A percentile compares a stretch with the other conserved stretches of the same genome.
Conservation (phyloP, 1,284 basidiomycete genomes). For the Microbotryum silenes-acaulis region DNA sequence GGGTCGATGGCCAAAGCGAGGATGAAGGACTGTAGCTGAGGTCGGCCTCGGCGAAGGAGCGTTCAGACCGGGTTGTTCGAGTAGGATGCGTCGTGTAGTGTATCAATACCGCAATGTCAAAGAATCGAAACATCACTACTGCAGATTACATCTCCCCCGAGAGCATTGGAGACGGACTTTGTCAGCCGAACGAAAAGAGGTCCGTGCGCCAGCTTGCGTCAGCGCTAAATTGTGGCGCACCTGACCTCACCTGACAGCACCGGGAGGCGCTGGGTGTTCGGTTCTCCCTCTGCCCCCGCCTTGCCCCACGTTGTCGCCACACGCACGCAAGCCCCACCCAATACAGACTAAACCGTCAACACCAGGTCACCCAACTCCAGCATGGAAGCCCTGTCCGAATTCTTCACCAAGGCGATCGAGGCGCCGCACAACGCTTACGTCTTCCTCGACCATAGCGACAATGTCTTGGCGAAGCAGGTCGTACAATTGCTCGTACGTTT, state of each 20-base stretch:
- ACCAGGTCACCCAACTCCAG: neutral
- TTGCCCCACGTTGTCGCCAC: neutral
- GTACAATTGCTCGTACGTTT: neutral
- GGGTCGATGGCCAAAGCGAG: too few species aligned
- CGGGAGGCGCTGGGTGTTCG: too few species aligned
- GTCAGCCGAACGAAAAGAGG: neutral
- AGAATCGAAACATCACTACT: neutral
- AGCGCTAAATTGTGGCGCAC: neutral
- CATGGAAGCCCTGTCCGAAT: neutral
- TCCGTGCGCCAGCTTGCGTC: neutral
- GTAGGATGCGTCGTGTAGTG: neutral
- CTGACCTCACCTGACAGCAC: too few species aligned
- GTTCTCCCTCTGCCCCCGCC: neutral
- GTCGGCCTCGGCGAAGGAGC: too few species aligned
- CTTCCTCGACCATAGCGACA: conserved; percentile 2
- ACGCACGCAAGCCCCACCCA: neutral
- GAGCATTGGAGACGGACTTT: too few species aligned
- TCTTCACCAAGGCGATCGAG: too few species aligned
- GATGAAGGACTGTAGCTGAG: too few species aligned
- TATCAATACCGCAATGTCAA: neutral
- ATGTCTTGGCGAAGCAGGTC: neutral
- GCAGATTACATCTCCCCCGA: too few species aligned
- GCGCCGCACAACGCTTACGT: conserved; percentile 1
- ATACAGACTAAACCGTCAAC: neutral
- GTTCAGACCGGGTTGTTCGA: neutral